A percentile compares a stretch with the other conserved stretches of the same genome.
These are phyloP conservation scores for Dictyostelium capitatum DNA, from an alignment of 78 protist genomes.

Conservation along the genomic window DNA sequence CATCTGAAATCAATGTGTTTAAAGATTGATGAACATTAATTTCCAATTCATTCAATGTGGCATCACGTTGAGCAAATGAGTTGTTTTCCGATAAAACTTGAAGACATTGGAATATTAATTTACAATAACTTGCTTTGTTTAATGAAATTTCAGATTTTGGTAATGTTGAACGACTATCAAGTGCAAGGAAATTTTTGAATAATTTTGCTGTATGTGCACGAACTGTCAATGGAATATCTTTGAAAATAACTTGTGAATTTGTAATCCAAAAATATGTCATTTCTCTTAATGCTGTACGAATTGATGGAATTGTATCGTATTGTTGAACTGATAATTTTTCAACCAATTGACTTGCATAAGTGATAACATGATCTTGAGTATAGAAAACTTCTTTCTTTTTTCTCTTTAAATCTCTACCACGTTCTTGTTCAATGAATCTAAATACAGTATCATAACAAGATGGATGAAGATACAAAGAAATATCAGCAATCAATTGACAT, in stretches of 20 bases:
- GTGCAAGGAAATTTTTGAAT: constrained; percentile 15
- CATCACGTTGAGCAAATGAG: not conserved
- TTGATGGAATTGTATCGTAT: constrained; percentile 39
- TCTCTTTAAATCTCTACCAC: constrained; percentile 51
- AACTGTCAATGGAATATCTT: not conserved
- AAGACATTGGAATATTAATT: constrained; percentile 57
- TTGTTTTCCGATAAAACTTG: constrained; percentile 26
- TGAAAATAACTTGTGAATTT: constrained; percentile 12
- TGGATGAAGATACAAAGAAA: constrained; percentile 34
- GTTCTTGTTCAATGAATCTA: constrained; percentile 50
- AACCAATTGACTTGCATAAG: constrained; percentile 34
- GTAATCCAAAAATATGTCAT: constrained; percentile 77
- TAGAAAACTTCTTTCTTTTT: constrained; percentile 64
- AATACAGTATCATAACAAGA: constrained; percentile 64
- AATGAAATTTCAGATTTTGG: constrained; percentile 76
- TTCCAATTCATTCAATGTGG: constrained; percentile 37
- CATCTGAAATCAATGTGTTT: constrained; percentile 15
- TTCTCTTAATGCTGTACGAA: constrained; percentile 54
- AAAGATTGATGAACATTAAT: constrained; percentile 40
- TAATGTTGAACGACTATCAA: constrained; percentile 48
- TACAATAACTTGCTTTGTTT: constrained; percentile 45
- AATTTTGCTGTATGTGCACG: constrained; percentile 18
- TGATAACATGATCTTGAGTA: constrained; percentile 64
- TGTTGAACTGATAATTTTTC: constrained; percentile 22
- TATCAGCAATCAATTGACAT: constrained; percentile 16